phyloP scores from a whole-genome alignment of 768 basidiomycete species.

The Udeniomyces megalosporus region DNA sequence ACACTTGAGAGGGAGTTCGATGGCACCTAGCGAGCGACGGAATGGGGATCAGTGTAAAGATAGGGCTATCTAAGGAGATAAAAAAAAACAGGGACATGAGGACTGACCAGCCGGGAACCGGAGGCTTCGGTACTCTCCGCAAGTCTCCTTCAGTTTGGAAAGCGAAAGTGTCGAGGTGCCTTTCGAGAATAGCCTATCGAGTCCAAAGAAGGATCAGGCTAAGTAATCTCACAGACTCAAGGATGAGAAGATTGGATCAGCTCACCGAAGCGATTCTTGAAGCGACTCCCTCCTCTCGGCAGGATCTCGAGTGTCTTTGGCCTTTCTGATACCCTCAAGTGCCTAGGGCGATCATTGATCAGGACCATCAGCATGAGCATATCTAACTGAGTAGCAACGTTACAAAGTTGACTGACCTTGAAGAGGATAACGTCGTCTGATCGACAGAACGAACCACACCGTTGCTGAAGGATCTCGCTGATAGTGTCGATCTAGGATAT shows the following conservation, averaged over 20 bases:
- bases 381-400: background rate
- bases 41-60: background rate
- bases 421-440: constrained; percentile 96
- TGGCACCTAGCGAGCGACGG: constrained; percentile 43
- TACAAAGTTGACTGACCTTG: constrained; percentile 51
- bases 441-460: constrained; percentile 95
- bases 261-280: constrained; percentile 70
- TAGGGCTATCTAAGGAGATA: background rate
- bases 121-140: constrained; percentile 74
- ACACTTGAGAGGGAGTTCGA: constrained; percentile 70
- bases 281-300: constrained; percentile 62
- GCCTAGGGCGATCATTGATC: constrained; percentile 40
- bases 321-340: constrained; percentile 79
- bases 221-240: background rate
- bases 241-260: background rate
- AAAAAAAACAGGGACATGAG: background rate
- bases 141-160: constrained; percentile 67
- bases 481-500: constrained; percentile 71
- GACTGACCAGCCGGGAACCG: constrained; percentile 60
- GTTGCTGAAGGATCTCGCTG: constrained; percentile 80
- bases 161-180: constrained; percentile 70
- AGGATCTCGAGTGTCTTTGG: constrained; percentile 60
- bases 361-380: background rate
- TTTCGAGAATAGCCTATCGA: constrained; percentile 61
- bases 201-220: background rate